Conservation (phyloP, 306 rosid species). For the Abrus precatorius region DNA sequence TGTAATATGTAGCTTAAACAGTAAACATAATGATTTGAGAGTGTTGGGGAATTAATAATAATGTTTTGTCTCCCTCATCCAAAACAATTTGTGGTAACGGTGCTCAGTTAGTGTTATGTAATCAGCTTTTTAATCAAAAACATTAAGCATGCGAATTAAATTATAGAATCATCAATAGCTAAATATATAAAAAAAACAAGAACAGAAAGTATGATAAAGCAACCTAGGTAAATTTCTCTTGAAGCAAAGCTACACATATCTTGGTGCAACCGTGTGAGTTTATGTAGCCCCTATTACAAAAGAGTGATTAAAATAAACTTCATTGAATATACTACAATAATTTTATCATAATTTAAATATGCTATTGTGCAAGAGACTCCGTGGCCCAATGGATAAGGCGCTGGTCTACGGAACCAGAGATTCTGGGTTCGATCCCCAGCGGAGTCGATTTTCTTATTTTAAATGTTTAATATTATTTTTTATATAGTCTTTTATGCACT, state of each 20-base stretch:
- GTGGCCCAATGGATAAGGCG: conserved; percentile 95
- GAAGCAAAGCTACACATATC: not conserved
- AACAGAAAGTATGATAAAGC: conserved; percentile 9
- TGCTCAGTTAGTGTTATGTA: not conserved
- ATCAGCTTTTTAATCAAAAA: conserved; percentile 32
- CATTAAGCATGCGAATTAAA: conserved; percentile 44
- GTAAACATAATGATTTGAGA: conserved; percentile 58
- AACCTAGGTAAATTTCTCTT: not conserved
- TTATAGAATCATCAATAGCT: not conserved
- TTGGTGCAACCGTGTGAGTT: not conserved
- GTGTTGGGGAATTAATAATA: conserved; percentile 50
- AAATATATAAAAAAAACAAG: not conserved
- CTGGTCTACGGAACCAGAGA: conserved; percentile 99
- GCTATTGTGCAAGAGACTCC: conserved; percentile 9
- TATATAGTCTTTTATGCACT: not conserved
- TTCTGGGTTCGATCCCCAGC: conserved; percentile 97
- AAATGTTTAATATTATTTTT: too few relatives aligned
- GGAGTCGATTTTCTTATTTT: conserved; percentile 39
- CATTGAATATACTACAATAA: too few relatives aligned
- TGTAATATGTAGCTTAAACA: conserved; percentile 50
- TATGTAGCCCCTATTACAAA: not conserved
- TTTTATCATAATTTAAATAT: too few relatives aligned
- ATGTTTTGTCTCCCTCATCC: conserved; percentile 35
- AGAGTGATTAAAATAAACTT: too few relatives aligned
- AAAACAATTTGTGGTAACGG: conserved; percentile 35